Evolutionary conservation across 768 basidiomycete species (phyloP).

Genomic region (Neoboletus brunneissimus): DNA sequence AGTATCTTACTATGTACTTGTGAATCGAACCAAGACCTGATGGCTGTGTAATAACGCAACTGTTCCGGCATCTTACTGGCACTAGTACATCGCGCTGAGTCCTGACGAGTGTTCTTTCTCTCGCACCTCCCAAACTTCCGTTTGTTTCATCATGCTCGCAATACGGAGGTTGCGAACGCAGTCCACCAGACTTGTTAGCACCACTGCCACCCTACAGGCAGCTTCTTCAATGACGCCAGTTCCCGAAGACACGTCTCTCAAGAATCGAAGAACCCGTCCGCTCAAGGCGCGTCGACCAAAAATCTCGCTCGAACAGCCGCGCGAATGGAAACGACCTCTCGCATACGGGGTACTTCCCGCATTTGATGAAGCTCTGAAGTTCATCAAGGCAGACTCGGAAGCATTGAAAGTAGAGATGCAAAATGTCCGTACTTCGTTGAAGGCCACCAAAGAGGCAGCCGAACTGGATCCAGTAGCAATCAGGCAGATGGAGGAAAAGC

Average conservation of each 20-base stretch:
- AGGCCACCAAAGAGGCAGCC: conserved; percentile 22
- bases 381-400: conserved; percentile 62
- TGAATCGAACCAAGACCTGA: too few species aligned
- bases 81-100: background rate
- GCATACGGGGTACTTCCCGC: conserved; percentile 63
- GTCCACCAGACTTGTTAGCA: conserved; percentile 6
- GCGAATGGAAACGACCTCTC: conserved; percentile 65
- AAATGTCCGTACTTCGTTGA: conserved; percentile 19
- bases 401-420: conserved; percentile 37
- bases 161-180: conserved; percentile 10
- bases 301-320: conserved; percentile 50
- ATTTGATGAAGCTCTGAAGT: conserved; percentile 80
- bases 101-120: background rate
- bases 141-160: conserved; percentile 17
- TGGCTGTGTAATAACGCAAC: background rate
- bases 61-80: background rate
- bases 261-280: conserved; percentile 11
- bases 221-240: conserved; percentile 3
- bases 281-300: conserved; percentile 43
- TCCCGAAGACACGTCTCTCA: conserved; percentile 1
- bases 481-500: conserved; percentile 45
- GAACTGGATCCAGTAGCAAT: conserved; percentile 37
- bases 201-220: conserved; percentile 4
- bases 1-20: too few species aligned
- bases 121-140: background rate